Evolutionary conservation across 1,139 yeast genomes (phyloP).

Genomic region (Pichia sp.): DNA sequence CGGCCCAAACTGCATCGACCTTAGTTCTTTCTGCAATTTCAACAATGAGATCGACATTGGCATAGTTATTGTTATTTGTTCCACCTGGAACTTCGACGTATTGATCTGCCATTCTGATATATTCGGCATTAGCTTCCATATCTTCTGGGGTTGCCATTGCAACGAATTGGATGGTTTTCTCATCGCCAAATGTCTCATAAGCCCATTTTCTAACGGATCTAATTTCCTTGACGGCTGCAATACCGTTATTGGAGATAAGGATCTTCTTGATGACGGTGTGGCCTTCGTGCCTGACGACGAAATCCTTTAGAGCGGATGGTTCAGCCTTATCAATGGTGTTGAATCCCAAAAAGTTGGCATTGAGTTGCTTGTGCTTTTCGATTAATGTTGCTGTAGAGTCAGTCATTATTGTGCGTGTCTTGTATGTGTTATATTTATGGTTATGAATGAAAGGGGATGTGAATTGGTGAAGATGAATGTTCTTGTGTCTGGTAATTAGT

Average conservation of each 20-base stretch:
- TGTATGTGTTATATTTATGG: no score
- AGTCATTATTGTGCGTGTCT: no score
- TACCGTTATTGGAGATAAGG: conserved; percentile 95
- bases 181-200: conserved; percentile 95
- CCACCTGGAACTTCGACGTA: conserved; percentile 99
- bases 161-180: conserved; percentile 85
- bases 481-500: no score
- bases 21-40: conserved; percentile 95
- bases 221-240: conserved; percentile 97
- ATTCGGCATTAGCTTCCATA: conserved; percentile 92
- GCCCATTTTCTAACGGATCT: conserved; percentile 98
- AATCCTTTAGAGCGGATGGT: conserved; percentile 70
- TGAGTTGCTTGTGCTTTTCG: conserved; percentile 34
- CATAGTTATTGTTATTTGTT: conserved; percentile 95
- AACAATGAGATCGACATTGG: conserved; percentile 94
- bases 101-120: conserved; percentile 98
- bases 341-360: conserved; percentile 72
- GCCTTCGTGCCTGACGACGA: conserved; percentile 81
- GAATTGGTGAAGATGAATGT: no score
- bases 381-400: conserved; percentile 8
- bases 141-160: conserved; percentile 99
- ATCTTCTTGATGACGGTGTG: conserved; percentile 90
- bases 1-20: conserved; percentile 99
- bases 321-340: conserved; percentile 72
- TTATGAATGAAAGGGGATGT: no score